A percentile compares a stretch with the other conserved stretches of the same genome.
phyloP scores from a whole-genome alignment of 371 early-diverging fungal genomes.

The Thermomucor indicae-seudaticae region DNA sequence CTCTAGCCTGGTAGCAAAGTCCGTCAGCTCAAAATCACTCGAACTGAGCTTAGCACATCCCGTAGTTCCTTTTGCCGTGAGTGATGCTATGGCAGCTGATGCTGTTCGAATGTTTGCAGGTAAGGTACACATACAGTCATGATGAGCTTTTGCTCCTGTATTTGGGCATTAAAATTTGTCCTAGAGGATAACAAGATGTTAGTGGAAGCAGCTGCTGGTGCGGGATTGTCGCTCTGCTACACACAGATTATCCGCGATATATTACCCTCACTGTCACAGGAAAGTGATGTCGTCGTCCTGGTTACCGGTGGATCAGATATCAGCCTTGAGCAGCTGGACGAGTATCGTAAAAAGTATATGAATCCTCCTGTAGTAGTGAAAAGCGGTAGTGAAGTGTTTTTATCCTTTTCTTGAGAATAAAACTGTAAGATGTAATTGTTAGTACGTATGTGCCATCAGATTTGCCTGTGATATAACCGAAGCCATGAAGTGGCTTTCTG shows the following conservation, averaged over 20 bases:
- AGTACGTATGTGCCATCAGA: too few species aligned
- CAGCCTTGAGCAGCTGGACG: conserved; percentile 39
- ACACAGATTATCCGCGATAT: conserved; percentile 53
- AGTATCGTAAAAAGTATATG: conserved; percentile 46
- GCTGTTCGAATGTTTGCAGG: conserved; percentile 55
- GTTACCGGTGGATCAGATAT: conserved; percentile 63
- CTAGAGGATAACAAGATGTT: conserved; percentile 53
- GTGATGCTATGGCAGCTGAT: conserved; percentile 58
- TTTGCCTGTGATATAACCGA: too few species aligned
- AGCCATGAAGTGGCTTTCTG: too few species aligned
- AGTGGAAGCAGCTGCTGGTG: conserved; percentile 61
- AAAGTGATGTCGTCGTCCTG: conserved; percentile 51
- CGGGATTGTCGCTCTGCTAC: conserved; percentile 49
- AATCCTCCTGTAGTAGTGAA: conserved; percentile 54
- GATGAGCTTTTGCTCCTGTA: not conserved
- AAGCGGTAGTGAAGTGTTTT: conserved; percentile 53
- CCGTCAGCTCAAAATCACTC: conserved; percentile 48
- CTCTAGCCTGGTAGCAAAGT: conserved; percentile 47
- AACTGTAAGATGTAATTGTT: too few species aligned
- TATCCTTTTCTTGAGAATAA: too few species aligned
- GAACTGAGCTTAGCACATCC: conserved; percentile 57
- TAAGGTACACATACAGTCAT: conserved; percentile 9
- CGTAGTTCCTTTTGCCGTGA: conserved; percentile 58
- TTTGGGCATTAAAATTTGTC: not conserved
- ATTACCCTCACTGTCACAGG: conserved; percentile 41